Evolutionary conservation across 305 asterid genomes (phyloP).

Genomic region (Fraxinus latifolia): DNA sequence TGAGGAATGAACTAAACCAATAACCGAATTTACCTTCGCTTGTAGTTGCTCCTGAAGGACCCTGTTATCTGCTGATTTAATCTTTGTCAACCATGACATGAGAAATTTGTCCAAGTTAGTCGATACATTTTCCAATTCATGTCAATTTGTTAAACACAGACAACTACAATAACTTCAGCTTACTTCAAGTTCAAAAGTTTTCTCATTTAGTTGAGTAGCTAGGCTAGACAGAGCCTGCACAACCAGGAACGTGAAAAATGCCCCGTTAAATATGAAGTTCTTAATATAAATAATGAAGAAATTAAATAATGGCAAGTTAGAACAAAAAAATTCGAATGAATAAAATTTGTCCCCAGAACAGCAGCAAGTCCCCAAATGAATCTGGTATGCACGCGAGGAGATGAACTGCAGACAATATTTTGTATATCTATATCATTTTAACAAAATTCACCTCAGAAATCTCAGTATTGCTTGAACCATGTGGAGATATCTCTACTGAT

Average conservation of each 20-base stretch:
- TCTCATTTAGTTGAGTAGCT: conserved; percentile 72
- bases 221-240: conserved; percentile 65
- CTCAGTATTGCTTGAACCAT: conserved; percentile 47
- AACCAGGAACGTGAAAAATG: neutral
- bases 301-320: neutral
- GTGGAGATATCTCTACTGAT: conserved; percentile 60
- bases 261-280: neutral
- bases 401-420: neutral
- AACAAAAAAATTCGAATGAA: neutral
- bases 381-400: neutral
- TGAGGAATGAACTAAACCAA: conserved; percentile 7
- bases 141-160: conserved; percentile 16
- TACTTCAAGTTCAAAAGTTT: conserved; percentile 82
- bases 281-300: neutral
- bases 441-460: conserved; percentile 58
- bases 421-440: neutral
- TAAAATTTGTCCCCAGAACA: neutral
- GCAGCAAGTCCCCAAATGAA: neutral
- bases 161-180: conserved; percentile 20
- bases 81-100: conserved; percentile 36
- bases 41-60: conserved; percentile 83
- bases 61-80: conserved; percentile 86
- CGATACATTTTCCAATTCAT: conserved; percentile 9
- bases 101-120: conserved; percentile 33
- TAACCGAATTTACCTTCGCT: conserved; percentile 49